Percentiles rank a stretch among this genome's conserved stretches.
These are phyloP conservation scores for Uronychia setigera DNA, from an alignment of 73 alveolate species.

Conservation along the genomic window DNA sequence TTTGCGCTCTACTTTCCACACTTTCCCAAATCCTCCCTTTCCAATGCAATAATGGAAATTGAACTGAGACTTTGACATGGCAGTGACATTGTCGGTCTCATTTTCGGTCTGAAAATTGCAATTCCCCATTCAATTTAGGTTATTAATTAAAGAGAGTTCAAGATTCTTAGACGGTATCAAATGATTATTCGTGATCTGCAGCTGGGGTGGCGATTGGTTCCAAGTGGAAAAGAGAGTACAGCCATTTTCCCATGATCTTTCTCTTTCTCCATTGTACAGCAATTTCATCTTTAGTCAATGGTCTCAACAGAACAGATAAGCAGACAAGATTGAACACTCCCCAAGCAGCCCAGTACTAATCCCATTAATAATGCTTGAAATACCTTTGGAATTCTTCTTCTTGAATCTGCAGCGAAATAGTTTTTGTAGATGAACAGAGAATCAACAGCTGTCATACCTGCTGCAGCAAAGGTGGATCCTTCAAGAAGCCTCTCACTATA, in stretches of 20 bases:
- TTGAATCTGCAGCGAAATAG: constrained; percentile 44
- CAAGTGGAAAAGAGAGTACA: constrained; percentile 59
- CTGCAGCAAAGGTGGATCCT: constrained; percentile 43
- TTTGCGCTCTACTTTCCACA: constrained; percentile 61
- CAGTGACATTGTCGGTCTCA: constrained; percentile 63
- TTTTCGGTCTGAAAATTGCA: constrained; percentile 65
- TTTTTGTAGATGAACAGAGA: constrained; percentile 31
- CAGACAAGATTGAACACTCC: constrained; percentile 50
- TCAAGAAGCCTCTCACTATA: constrained; percentile 54
- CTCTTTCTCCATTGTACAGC: constrained; percentile 69
- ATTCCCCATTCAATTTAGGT: constrained; percentile 51
- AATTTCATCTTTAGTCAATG: constrained; percentile 58
- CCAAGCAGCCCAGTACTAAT: constrained; percentile 46
- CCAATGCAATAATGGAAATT: constrained; percentile 61
- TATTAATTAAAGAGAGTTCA: neutral
- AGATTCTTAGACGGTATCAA: neutral
- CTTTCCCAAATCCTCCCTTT: constrained; percentile 73
- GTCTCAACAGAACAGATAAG: constrained; percentile 56
- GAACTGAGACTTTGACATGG: constrained; percentile 51
- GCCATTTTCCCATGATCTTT: constrained; percentile 67
- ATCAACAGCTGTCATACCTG: constrained; percentile 28
- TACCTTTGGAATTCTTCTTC: constrained; percentile 54
- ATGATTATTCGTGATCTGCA: constrained; percentile 9
- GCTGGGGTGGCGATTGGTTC: constrained; percentile 60
- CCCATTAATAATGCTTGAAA: neutral